Base-by-base conservation (phyloP, 345 rosid genomes). In the Lumnitzera racemosa region DNA sequence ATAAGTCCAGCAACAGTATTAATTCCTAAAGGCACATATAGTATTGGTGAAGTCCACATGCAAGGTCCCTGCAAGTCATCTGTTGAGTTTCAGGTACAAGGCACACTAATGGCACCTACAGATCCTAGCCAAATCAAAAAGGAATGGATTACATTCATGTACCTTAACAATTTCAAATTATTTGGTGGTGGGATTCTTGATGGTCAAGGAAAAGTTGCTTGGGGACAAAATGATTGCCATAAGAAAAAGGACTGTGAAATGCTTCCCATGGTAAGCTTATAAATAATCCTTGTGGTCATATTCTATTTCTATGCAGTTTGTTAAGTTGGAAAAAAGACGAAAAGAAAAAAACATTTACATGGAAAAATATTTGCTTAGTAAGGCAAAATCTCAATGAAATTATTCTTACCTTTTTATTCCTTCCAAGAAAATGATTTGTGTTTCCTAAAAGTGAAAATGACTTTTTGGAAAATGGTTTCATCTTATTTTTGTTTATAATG, bases 11-110 rank as follows among this genome's bases (percentile, higher is more conserved):
- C 61, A 36, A 65, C 24, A 10, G 51, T 76, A 11, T 13, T 58
- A 51, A 52, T 72, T 15, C 74, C 76, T 9, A 11, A 49, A 15
- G 70, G 74, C 16, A 63, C 1, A 2, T 78, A 24, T 49, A 8
- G 20, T 16, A 15, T 61, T 7, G 63, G 63, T 1, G 58, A n/a
- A 2, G 41, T 57, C 25, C 15, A 0, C 2, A 4, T 78, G 14
- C 0, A 24, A 20, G 76, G 81, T 8, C 81, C 76, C 3, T 77
- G 78, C 61, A 74, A 69, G 64, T 80, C 75, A 27, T 70, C 72
- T 7, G 12, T 65, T 1, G 67, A 62, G 65, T 16, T 83, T n/a
- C 24, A 64, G 12, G 52, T 70, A 23, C 47, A 64, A 16, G 78
- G 75, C 1, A 58, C 54, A 4, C 2, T 77, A 3, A 25, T 12